Conservation (phyloP, 169 alveolate species). For the Miamiensis avidus region DNA sequence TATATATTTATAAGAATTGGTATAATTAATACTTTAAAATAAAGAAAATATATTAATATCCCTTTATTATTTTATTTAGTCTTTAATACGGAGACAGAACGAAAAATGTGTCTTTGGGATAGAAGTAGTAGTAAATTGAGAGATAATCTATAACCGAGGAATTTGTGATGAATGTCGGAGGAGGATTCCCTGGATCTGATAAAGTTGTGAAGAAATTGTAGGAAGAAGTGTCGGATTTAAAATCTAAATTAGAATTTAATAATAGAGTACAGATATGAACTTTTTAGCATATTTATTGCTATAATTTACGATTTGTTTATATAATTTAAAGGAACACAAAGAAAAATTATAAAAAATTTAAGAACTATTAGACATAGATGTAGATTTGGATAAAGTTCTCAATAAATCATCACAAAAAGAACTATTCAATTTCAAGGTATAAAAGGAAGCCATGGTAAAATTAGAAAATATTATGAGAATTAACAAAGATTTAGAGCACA, state of each 20-base stretch:
- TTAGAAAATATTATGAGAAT: slow-evolving; percentile 20
- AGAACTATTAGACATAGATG: slow-evolving; percentile 36
- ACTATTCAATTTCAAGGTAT: slow-evolving; percentile 24
- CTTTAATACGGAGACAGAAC: not conserved
- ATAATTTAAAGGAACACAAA: slow-evolving; percentile 19
- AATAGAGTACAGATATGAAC: not conserved
- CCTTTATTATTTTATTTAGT: not conserved
- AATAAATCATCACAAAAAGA: slow-evolving; percentile 36
- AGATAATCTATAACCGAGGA: not conserved
- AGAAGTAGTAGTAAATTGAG: not conserved
- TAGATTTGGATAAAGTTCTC: slow-evolving; percentile 41
- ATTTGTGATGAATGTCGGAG: not conserved
- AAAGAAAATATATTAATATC: not conserved
- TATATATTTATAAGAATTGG: not conserved
- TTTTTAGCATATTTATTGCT: not conserved
- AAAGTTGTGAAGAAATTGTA: slow-evolving; percentile 15
- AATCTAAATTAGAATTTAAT: slow-evolving; percentile 21
- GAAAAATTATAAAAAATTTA: slow-evolving; percentile 29
- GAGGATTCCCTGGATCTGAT: not conserved
- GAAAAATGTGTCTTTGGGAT: not conserved
- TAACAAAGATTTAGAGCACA: slow-evolving; percentile 22
- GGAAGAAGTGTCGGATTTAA: slow-evolving; percentile 22
- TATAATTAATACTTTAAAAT: not conserved
- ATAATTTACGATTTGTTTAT: not conserved
- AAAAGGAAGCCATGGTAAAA: slow-evolving; percentile 37